phyloP scores from a whole-genome alignment of 2,329 filamentous ascomycete species.

The Ascochyta pisi region DNA sequence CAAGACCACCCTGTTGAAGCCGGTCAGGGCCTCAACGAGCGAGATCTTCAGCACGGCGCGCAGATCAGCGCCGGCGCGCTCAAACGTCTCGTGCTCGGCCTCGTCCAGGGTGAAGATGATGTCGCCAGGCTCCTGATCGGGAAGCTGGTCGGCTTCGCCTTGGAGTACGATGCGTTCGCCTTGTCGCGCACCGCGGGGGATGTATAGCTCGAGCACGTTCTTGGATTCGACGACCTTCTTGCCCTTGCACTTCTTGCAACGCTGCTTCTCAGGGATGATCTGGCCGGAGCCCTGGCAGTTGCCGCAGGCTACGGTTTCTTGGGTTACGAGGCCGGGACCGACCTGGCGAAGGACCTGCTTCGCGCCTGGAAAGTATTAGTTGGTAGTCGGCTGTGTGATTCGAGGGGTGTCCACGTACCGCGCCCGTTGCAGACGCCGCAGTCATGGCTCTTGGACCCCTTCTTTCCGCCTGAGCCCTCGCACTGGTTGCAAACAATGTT shows the following conservation, averaged over 20 bases:
- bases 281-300: conserved; percentile 85
- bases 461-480: conserved; percentile 88
- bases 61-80: conserved; percentile 82
- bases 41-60: conserved; percentile 82
- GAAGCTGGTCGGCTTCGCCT: conserved; percentile 92
- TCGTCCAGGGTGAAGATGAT: conserved; percentile 90
- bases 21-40: conserved; percentile 81
- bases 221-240: conserved; percentile 84
- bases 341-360: conserved; percentile 81
- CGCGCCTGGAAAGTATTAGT: conserved; percentile 58
- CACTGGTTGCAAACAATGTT: conserved; percentile 87
- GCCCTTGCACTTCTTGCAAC: conserved; percentile 99
- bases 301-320: conserved; percentile 79
- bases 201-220: conserved; percentile 96
- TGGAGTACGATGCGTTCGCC: conserved; percentile 90
- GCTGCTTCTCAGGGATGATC: conserved; percentile 93
- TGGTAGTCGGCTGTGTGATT: neutral
- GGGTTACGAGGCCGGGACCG: conserved; percentile 83
- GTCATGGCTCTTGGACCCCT: conserved; percentile 82
- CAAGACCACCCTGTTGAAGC: conserved; percentile 88
- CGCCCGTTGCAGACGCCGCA: conserved; percentile 86
- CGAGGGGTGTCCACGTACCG: conserved; percentile 53
- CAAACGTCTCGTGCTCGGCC: conserved; percentile 80
- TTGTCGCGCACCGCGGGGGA: conserved; percentile 78
- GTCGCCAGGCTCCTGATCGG: conserved; percentile 87